Evolutionary conservation across 257 asterid genomes (phyloP).

Genomic region (Forsythia suspensa): DNA sequence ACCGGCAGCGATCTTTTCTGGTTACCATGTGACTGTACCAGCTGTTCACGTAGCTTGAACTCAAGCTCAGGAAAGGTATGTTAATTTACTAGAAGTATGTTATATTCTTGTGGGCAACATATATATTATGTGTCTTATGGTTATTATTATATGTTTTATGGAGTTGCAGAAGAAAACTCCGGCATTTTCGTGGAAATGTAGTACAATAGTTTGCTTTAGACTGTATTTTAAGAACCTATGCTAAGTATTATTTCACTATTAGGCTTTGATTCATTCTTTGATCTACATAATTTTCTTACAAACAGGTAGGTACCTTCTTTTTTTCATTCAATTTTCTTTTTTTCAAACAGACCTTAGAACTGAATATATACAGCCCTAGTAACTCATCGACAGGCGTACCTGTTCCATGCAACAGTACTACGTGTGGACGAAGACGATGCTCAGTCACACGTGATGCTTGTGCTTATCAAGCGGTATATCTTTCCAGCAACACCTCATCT

Average conservation of each 20-base stretch:
- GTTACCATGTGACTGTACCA: conserved; percentile 86
- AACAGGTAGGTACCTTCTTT: neutral
- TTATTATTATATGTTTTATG: too few species aligned
- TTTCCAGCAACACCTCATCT: conserved; percentile 77
- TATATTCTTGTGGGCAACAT: neutral
- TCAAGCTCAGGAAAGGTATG: conserved; percentile 54
- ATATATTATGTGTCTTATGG: neutral
- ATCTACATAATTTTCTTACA: neutral
- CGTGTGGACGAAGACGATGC: conserved; percentile 71
- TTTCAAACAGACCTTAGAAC: conserved; percentile 56
- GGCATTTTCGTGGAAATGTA: too few species aligned
- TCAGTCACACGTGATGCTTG: conserved; percentile 56
- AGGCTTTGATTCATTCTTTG: neutral
- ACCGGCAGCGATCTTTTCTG: conserved; percentile 97
- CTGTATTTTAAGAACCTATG: neutral
- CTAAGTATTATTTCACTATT: neutral
- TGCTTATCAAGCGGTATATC: conserved; percentile 75
- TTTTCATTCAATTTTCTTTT: neutral
- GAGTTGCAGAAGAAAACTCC: too few species aligned
- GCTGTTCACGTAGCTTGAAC: conserved; percentile 53
- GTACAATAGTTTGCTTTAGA: neutral
- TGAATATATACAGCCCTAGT: conserved; percentile 76
- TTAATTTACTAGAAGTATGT: neutral
- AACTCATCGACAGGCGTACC: conserved; percentile 58
- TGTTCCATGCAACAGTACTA: conserved; percentile 76